Base-by-base conservation (phyloP, 345 rosid genomes). In the Salix koriyanagi region DNA sequence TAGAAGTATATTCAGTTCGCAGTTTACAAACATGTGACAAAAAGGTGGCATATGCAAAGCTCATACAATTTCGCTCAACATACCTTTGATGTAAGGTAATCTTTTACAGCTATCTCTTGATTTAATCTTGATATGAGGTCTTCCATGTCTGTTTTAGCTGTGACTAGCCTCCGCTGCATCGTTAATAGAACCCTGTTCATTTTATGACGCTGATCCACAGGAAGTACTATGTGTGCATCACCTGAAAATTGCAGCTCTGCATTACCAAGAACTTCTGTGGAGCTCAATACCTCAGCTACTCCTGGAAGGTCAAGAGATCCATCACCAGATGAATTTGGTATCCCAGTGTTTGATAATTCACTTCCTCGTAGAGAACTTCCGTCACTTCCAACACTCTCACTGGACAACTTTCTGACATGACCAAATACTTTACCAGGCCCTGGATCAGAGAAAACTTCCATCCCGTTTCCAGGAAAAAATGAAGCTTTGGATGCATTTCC, bases 111-210 rank as follows among this genome's bases (percentile, higher is more conserved):
- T 68, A 81, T 85, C 87, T 96, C 98, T 86, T 94, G 99, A 82
- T 91, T 88, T 79, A 96, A 83, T 85, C 99, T 90, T 52, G 89
- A 87, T 70, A 94, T 86, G 74, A 96, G 94, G 88, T 94, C 99
- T 86, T 96, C 98, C 98, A 96, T 90, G 80, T 96, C 98, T 50
- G 97, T 91, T 86, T 90, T 96, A 74, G 96, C 89, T 79, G 95
- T 89, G 77, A 86, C 87, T 82, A 96, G 84, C 79, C 97, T 88
- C 79, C 85, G 89, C 78, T 91, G 91, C 89, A 91, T 90, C 74
- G 91, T 81, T 72, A 85, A 76, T 67, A 96, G 89, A 85, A 88
- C 86, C 83, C 97, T 92, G 76, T 83, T 91, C 89, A 96, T 75
- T 84, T 90, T 96, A 71, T 87, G 89, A 32, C 86, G 97, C 79